Evolutionary conservation across 495 filamentous ascomycete species (phyloP).

Genomic region (Achaetomiella virescens): DNA sequence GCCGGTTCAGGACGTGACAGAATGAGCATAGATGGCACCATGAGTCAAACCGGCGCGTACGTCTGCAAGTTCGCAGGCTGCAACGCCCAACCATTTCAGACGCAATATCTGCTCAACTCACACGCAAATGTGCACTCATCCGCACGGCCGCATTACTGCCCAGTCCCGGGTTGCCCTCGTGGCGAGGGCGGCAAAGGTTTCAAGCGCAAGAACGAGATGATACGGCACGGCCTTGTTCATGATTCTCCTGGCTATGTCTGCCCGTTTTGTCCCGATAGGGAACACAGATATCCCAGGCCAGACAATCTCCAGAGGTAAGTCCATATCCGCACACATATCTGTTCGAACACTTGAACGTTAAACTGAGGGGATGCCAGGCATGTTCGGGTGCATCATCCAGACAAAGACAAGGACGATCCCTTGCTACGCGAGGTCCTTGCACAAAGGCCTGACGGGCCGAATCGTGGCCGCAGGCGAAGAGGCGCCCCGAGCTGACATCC

Average conservation of each 20-base stretch:
- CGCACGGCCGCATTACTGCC: slow-evolving; percentile 85
- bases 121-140: slow-evolving; percentile 96
- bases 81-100: slow-evolving; percentile 82
- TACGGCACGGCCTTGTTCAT: slow-evolving; percentile 91
- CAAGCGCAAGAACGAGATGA: slow-evolving; percentile 99
- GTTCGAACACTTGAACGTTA: background rate
- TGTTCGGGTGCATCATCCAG: slow-evolving; percentile 80
- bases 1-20: slow-evolving; percentile 38
- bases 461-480: slow-evolving; percentile 72
- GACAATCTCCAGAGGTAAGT: slow-evolving; percentile 92
- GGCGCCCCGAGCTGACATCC: slow-evolving; percentile 15
- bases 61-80: slow-evolving; percentile 50
- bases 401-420: slow-evolving; percentile 82
- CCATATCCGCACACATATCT: too few species aligned
- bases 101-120: slow-evolving; percentile 76
- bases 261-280: slow-evolving; percentile 90
- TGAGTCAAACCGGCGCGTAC: slow-evolving; percentile 23
- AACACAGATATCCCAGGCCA: slow-evolving; percentile 93
- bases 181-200: slow-evolving; percentile 86
- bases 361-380: slow-evolving; percentile 49
- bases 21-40: slow-evolving; percentile 48
- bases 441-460: slow-evolving; percentile 79
- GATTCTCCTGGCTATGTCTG: slow-evolving; percentile 95
- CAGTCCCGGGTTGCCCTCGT: slow-evolving; percentile 70
- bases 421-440: slow-evolving; percentile 70